Percentiles rank a stretch among this genome's conserved stretches.
phyloP scores from a whole-genome alignment of 2,329 filamentous ascomycete species.

The Aspergillus eucalypticola region DNA sequence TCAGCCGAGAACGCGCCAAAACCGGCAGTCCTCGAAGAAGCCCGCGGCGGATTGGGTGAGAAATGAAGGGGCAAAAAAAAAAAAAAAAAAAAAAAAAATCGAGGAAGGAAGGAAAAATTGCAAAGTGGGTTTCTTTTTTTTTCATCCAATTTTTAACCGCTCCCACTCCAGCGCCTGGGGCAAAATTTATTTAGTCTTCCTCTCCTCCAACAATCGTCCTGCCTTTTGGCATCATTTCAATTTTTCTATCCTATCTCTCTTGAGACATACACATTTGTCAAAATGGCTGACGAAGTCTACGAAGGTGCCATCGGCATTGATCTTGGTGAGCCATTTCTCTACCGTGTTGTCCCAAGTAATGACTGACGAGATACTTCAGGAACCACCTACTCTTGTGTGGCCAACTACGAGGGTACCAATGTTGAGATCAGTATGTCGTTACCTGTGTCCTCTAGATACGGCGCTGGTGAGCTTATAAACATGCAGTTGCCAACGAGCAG shows the following conservation, averaged over 20 bases:
- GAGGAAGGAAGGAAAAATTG: slow-evolving; percentile 11
- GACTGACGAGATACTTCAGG: slow-evolving; percentile 56
- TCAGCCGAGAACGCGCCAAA: slow-evolving; percentile 14
- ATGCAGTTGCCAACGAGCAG: slow-evolving; percentile 92
- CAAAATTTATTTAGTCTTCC: slow-evolving; percentile 23
- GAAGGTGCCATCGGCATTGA: slow-evolving; percentile 99
- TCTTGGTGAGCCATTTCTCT: slow-evolving; percentile 69
- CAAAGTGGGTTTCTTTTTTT: slow-evolving; percentile 26
- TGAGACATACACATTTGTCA: slow-evolving; percentile 25
- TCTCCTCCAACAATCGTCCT: slow-evolving; percentile 13
- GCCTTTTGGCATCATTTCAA: slow-evolving; percentile 10
- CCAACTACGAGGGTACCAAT: slow-evolving; percentile 98
- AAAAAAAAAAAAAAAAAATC: slow-evolving; percentile 14
- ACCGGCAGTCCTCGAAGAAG: background rate
- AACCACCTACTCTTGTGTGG: slow-evolving; percentile 99
- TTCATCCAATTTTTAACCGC: slow-evolving; percentile 23
- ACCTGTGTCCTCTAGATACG: background rate
- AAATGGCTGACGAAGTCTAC: slow-evolving; percentile 96
- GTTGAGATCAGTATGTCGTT: slow-evolving; percentile 85
- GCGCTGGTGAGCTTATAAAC: background rate
- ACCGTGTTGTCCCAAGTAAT: slow-evolving; percentile 4
- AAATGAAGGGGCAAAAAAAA: slow-evolving; percentile 14
- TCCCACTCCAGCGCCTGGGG: slow-evolving; percentile 25
- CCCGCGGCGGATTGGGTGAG: background rate
- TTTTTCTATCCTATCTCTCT: slow-evolving; percentile 13